Evolutionary conservation across 2,329 filamentous ascomycete genomes (phyloP), one percentile per base, ranked within the genome.

Genomic region (Xylariaceae sp.): DNA sequence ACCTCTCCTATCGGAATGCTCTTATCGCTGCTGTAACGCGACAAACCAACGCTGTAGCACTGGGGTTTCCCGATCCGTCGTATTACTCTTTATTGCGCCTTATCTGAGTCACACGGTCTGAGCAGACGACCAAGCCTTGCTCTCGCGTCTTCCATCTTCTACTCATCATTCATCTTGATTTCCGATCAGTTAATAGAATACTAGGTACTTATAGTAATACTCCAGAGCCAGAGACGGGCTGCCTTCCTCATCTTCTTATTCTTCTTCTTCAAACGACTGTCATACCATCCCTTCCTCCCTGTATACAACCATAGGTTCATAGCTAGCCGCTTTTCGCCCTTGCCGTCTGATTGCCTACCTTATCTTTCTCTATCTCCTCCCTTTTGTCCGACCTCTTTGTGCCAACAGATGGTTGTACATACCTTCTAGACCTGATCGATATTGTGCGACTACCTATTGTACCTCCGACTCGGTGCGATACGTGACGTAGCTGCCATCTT

Each of bases 71-170:
- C 31, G 38, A 38, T 47, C 38, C 46, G 37, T 38, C 38, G 41
- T 43, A 43, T 41, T 43, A 36, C 36, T 34, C 37, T 34, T 33
- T 42, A 19, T 18, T 13, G 28, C 27, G 16, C 43, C 51, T 51
- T 50, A 48, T 49, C 50, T 57, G 53, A 57, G 54, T 57, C 54
- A 57, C 54, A 46, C 47, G 53, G 54, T 31, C 53, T 40, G 19
- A 19, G 33, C 44, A 43, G 34, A 15, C 36, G 34, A 38, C 38
- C 31, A 7, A 9, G 26, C 36, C 40, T 29, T 34, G 18, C n/a
- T n/a, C n/a, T n/a, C n/a, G n/a, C n/a, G n/a, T n/a, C n/a, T n/a
- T n/a, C 29, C 31, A 38, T 35, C 23, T 26, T 34, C 31, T 17
- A 21, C 36, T 36, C 34, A 30, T 51, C 53, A 50, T 44, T 51